Percentiles rank a stretch among this genome's conserved stretches.
Evolutionary conservation across 2,329 filamentous ascomycete species (phyloP).

Genomic region (Chalaropsis thielavioides): DNA sequence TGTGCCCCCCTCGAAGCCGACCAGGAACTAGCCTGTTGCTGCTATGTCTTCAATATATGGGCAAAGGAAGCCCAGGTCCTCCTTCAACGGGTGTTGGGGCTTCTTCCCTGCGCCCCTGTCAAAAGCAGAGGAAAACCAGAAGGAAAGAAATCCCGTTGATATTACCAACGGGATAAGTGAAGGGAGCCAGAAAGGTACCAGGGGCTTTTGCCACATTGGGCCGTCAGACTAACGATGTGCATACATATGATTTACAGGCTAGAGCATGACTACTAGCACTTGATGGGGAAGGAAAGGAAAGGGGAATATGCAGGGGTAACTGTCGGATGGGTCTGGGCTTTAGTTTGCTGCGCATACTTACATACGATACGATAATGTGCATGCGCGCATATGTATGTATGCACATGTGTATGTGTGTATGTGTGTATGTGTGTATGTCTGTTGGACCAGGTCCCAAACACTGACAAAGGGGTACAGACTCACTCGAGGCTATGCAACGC

Average conservation of each 20-base stretch:
- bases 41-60: background rate
- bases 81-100: slow-evolving; percentile 4
- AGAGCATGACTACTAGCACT: background rate
- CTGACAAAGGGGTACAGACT: background rate
- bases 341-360: background rate
- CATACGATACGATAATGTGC: too few relatives aligned
- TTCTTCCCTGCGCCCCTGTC: background rate
- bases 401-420: background rate
- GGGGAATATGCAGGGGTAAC: slow-evolving; percentile 5
- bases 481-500: slow-evolving; percentile 3
- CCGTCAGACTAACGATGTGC: slow-evolving; percentile 1
- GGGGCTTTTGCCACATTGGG: slow-evolving; percentile 2
- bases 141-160: background rate
- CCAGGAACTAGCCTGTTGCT: background rate
- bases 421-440: background rate
- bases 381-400: too few relatives aligned
- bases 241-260: background rate
- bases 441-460: background rate
- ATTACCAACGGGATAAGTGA: background rate
- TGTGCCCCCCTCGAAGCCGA: background rate
- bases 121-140: background rate
- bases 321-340: background rate
- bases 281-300: background rate
- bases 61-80: background rate
- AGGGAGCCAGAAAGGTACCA: background rate